A percentile compares a stretch with the other conserved stretches of the same genome.
Evolutionary conservation across 805 yeast genomes (phyloP).

Genomic region (Kodamaea hsintzibuensis): DNA sequence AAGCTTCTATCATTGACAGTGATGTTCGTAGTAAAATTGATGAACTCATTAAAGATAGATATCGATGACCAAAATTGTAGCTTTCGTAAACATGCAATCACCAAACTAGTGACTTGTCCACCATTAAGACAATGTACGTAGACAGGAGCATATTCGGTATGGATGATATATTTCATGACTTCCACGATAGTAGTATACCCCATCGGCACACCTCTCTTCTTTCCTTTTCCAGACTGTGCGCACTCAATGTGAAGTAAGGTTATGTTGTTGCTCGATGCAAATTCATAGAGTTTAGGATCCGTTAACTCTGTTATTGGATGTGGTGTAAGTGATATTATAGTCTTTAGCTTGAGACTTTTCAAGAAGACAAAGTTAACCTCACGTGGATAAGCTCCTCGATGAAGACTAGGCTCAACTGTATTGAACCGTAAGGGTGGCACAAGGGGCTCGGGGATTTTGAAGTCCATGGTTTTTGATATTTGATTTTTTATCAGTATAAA

Average conservation of each 20-base stretch:
- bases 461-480: conserved; percentile 10
- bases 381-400: conserved; percentile 87
- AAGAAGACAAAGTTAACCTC: conserved; percentile 70
- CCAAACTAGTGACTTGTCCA: conserved; percentile 79
- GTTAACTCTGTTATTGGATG: conserved; percentile 58
- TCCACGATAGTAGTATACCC: conserved; percentile 60
- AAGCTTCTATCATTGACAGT: conserved; percentile 82
- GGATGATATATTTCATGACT: conserved; percentile 62
- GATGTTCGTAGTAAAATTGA: conserved; percentile 71
- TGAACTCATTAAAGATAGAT: conserved; percentile 83
- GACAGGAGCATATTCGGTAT: conserved; percentile 62
- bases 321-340: conserved; percentile 80
- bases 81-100: conserved; percentile 83
- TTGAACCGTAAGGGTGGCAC: conserved; percentile 83
- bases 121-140: conserved; percentile 90
- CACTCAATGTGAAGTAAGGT: conserved; percentile 66
- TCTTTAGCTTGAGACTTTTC: conserved; percentile 60
- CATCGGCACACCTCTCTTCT: conserved; percentile 81
- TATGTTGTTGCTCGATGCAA: conserved; percentile 58
- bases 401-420: conserved; percentile 65
- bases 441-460: conserved; percentile 20
- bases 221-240: conserved; percentile 69
- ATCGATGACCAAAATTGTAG: conserved; percentile 86
- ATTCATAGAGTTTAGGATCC: conserved; percentile 52
- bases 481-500: not conserved